Conservation (phyloP, 2,329 filamentous ascomycete species). For the Calonectria hawksworthii region DNA sequence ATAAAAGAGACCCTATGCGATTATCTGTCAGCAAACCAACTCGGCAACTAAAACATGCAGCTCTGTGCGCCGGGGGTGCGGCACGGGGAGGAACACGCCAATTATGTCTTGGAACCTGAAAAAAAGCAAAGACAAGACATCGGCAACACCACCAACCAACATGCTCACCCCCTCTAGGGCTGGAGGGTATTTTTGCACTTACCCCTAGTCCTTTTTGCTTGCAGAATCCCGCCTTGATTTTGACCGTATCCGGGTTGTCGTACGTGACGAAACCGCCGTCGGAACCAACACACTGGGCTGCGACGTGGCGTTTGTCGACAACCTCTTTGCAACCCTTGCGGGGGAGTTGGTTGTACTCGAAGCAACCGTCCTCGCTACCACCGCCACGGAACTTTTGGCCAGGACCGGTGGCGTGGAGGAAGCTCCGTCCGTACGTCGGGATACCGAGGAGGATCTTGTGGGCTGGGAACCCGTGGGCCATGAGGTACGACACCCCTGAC, state of each 20-base stretch:
- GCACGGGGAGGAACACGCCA: slow-evolving; percentile 20
- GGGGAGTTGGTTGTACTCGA: slow-evolving; percentile 82
- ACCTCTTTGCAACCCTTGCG: slow-evolving; percentile 72
- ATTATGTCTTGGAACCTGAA: slow-evolving; percentile 29
- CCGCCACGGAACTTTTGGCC: slow-evolving; percentile 71
- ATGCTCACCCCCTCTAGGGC: slow-evolving; percentile 18
- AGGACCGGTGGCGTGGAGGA: slow-evolving; percentile 74
- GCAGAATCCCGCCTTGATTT: slow-evolving; percentile 81
- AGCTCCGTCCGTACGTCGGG: slow-evolving; percentile 82
- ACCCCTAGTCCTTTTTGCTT: slow-evolving; percentile 78
- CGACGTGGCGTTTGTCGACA: slow-evolving; percentile 76
- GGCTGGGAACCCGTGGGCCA: slow-evolving; percentile 75
- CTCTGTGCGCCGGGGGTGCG: slow-evolving; percentile 17
- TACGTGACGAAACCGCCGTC: slow-evolving; percentile 86
- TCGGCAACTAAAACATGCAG: slow-evolving; percentile 22
- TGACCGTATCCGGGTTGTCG: slow-evolving; percentile 83
- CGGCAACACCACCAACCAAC: slow-evolving; percentile 6
- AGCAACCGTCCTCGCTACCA: slow-evolving; percentile 76
- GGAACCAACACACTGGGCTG: slow-evolving; percentile 79
- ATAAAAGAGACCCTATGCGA: slow-evolving; percentile 79
- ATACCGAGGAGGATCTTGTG: slow-evolving; percentile 83
- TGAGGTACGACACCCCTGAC: slow-evolving; percentile 74
- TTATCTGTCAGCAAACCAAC: slow-evolving; percentile 35
- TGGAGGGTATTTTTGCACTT: slow-evolving; percentile 47
- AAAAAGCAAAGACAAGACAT: slow-evolving; percentile 31